These are phyloP conservation scores for Lachancea kluyveri DNA, from an alignment of 805 yeast genomes.

Conservation along the genomic window DNA sequence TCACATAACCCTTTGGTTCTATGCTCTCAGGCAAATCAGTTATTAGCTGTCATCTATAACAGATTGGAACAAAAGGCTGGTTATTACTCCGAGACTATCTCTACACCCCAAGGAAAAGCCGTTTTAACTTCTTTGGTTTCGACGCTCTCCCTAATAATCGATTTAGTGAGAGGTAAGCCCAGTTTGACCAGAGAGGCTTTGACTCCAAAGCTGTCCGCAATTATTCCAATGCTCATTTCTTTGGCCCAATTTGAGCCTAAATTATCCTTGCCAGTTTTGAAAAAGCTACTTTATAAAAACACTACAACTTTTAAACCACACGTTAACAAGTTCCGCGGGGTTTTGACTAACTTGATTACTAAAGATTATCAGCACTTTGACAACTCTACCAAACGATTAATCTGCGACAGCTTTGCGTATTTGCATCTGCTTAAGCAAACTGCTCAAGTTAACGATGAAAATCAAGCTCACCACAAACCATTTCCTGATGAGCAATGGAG, in stretches of 20 bases:
- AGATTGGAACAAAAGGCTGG: conserved; percentile 24
- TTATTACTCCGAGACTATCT: conserved; percentile 16
- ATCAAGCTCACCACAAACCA: conserved; percentile 29
- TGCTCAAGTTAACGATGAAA: conserved; percentile 29
- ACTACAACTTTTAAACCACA: conserved; percentile 80
- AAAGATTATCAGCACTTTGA: conserved; percentile 37
- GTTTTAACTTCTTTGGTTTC: conserved; percentile 26
- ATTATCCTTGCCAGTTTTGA: conserved; percentile 35
- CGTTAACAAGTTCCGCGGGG: conserved; percentile 53
- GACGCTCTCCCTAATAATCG: conserved; percentile 28
- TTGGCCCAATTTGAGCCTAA: conserved; percentile 34
- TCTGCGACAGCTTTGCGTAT: conserved; percentile 47
- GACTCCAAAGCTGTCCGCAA: conserved; percentile 68
- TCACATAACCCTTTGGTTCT: conserved; percentile 30
- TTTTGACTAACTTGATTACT: conserved; percentile 33
- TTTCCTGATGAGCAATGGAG: conserved; percentile 42
- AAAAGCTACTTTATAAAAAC: conserved; percentile 45
- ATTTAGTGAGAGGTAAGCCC: conserved; percentile 67
- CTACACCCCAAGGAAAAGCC: conserved; percentile 18
- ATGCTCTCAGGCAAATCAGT: conserved; percentile 28
- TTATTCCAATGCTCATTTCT: conserved; percentile 49
- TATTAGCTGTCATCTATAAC: conserved; percentile 22
- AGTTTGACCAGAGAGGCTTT: conserved; percentile 76
- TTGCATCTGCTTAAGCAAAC: conserved; percentile 55
- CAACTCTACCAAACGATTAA: conserved; percentile 31